Conservation (phyloP, 1,139 yeast species). For the Petasospora rhodanensis region DNA sequence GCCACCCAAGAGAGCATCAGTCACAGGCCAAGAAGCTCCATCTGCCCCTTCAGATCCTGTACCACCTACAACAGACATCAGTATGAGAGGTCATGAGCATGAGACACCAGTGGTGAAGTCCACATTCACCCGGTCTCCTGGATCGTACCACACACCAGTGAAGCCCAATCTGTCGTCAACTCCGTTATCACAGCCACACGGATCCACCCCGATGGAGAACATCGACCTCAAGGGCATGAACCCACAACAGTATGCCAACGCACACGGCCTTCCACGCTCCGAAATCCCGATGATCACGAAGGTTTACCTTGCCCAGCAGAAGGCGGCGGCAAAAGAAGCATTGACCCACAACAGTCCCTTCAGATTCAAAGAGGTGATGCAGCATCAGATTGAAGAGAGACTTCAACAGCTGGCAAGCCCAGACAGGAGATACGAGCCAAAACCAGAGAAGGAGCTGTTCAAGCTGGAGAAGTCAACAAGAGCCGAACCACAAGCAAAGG, state of each 20-base stretch:
- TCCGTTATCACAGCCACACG: background rate
- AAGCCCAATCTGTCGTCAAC: too few relatives aligned
- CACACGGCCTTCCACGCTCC: slow-evolving; percentile 30
- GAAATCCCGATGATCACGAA: slow-evolving; percentile 34
- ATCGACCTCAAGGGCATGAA: slow-evolving; percentile 33
- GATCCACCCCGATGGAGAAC: background rate
- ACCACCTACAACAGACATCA: slow-evolving; percentile 4
- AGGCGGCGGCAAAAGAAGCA: slow-evolving; percentile 27
- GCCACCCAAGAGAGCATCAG: slow-evolving; percentile 33
- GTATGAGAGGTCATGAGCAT: too few relatives aligned
- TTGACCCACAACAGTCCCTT: slow-evolving; percentile 27
- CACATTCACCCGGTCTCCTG: too few relatives aligned
- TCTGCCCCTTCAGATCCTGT: too few relatives aligned
- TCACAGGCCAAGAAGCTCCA: slow-evolving; percentile 9
- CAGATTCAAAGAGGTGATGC: slow-evolving; percentile 20
- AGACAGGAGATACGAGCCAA: slow-evolving; percentile 7
- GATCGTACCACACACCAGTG: too few relatives aligned
- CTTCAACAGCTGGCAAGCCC: slow-evolving; percentile 7
- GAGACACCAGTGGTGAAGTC: too few relatives aligned
- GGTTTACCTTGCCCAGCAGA: slow-evolving; percentile 33
- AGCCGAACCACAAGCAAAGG: background rate
- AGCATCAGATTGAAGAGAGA: slow-evolving; percentile 21
- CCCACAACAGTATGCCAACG: slow-evolving; percentile 34
- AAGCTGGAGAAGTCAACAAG: slow-evolving; percentile 3
- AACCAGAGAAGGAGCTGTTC: slow-evolving; percentile 11